Base-by-base conservation (phyloP, 2,329 filamentous ascomycete genomes). In the Macroventuria anomochaeta region DNA sequence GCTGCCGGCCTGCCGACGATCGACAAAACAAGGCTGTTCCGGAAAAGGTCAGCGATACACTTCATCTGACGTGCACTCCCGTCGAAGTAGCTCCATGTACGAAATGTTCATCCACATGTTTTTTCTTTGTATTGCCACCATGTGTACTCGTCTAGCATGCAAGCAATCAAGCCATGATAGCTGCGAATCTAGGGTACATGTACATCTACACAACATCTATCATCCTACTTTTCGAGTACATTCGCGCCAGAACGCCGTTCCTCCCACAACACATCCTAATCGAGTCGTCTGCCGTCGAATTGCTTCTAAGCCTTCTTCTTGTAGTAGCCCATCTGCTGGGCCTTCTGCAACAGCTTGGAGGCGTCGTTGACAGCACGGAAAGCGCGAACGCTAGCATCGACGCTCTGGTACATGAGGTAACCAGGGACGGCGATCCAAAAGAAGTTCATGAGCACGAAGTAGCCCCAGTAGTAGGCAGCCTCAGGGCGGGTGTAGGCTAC, bases 371-470 rank as follows among this genome's bases (percentile, higher is more conserved):
- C 61, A 10, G 71, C 72, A 25, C 57, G 58, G 52, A 75, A 73
- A n/a, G 72, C 72, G 43, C 68, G 64, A 46, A 64, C 64, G 20
- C 59, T 69, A 6, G 69, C 70, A 40, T 57, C 55, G 11, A 75
- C 67, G 50, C 73, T 74, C 48, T 69, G 66, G 56, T 57, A 68
- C 53, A 76, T 65, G 47, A 76, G 57, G 51, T 62, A 70, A 28
- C 66, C 58, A 3, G 85, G 85, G 46, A 88, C 81, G 26, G 86
- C 76, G 48, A 88, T 86, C 85, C 85, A 88, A 68, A 87, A 83
- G 44, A 81, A 80, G 65, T 88, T 88, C 84, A 87, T 86, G 26
- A 84, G 73, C 51, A 88, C 80, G 68, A 85, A 88, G 71, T 88
- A 88, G 33, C 81, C 77, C 84, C 85, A 88, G 70, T 85, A 88